Conservation (phyloP, 2,329 filamentous ascomycete species). For the Neophaeococcomyces aloes region DNA sequence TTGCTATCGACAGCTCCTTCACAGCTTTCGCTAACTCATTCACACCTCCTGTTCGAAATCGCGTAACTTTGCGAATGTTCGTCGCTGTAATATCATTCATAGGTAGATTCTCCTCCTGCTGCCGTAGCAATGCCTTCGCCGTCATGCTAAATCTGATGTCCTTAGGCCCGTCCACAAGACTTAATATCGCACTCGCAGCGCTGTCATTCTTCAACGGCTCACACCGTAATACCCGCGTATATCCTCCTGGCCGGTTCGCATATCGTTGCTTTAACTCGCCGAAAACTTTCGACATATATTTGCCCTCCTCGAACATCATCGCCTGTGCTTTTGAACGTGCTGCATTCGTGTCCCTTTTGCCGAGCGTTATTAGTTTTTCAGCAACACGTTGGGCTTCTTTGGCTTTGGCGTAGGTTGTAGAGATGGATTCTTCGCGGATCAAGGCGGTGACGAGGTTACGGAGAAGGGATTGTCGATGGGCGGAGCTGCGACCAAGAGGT, state of each 20-base stretch:
- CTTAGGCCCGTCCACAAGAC: conserved; percentile 86
- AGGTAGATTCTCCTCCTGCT: conserved; percentile 41
- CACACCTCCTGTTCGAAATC: conserved; percentile 58
- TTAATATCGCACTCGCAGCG: conserved; percentile 78
- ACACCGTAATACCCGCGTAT: conserved; percentile 86
- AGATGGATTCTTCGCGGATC: conserved; percentile 84
- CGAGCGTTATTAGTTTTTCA: conserved; percentile 87
- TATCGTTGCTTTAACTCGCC: conserved; percentile 73
- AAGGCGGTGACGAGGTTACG: conserved; percentile 94
- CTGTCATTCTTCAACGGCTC: conserved; percentile 84
- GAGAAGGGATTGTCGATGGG: conserved; percentile 83
- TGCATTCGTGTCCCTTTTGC: conserved; percentile 84
- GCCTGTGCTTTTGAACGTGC: conserved; percentile 62
- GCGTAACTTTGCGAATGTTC: conserved; percentile 77
- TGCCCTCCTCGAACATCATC: conserved; percentile 60
- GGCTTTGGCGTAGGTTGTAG: conserved; percentile 90
- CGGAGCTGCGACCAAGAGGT: conserved; percentile 71
- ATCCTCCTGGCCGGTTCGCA: conserved; percentile 68
- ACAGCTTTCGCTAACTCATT: conserved; percentile 55
- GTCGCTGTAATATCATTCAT: conserved; percentile 61
- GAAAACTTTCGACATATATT: conserved; percentile 69
- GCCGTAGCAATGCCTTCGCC: conserved; percentile 65
- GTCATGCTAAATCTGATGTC: conserved; percentile 95
- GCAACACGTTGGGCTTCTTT: conserved; percentile 92
- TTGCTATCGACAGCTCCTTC: conserved; percentile 47